Base-by-base conservation (phyloP, 306 rosid species). In the Ormosia emarginata region DNA sequence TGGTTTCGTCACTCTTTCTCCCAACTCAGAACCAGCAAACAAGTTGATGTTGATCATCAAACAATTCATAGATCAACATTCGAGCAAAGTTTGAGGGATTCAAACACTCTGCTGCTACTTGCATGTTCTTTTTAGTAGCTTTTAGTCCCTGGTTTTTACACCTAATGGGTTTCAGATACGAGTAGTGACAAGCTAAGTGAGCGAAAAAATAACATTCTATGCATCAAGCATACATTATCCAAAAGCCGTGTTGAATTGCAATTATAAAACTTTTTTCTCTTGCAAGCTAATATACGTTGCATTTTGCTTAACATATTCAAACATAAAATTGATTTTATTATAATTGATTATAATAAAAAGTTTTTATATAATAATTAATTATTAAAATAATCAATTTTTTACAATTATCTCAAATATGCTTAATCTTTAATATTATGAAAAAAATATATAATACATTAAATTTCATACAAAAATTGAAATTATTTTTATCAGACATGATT, bases 1-100 rank as follows among this genome's bases (percentile, higher is more conserved):
- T 68, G 98, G 97, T 0, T 94, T 94, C 89, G 91, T 94, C 86
- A 89, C 97, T 43, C 44, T 92, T 59, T 46, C 89, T 84, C 98
- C 98, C 7, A 50, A 87, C 30, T 88, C 95, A 2, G 83, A 90
- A 47, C 86, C 87, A 30, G 70, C 94, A 15, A 84, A 84, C 2
- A 40, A 75, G 52, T 81, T 91, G 86, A 94, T 92, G 98, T 39
- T 67, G 3, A 5, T 82, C 39, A 65, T 94, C 78, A 89, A 89
- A 50, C 84, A 79, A 2, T 92, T 94, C 83, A 39, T 92, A 2
- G 73, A 85, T n/a, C 68, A 88, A 75, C 36, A 91, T 81, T 80
- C 75, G 0, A 57, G 24, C 58, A 64, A 71, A 40, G 74, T 39
- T 46, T 75, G 65, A 72, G 18, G 4, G 12, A 14, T 66, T 77